Evolutionary conservation across 192 early-diverging fungal species (phyloP), one percentile per base, ranked within the genome.

Genomic region (Podila epigama): DNA sequence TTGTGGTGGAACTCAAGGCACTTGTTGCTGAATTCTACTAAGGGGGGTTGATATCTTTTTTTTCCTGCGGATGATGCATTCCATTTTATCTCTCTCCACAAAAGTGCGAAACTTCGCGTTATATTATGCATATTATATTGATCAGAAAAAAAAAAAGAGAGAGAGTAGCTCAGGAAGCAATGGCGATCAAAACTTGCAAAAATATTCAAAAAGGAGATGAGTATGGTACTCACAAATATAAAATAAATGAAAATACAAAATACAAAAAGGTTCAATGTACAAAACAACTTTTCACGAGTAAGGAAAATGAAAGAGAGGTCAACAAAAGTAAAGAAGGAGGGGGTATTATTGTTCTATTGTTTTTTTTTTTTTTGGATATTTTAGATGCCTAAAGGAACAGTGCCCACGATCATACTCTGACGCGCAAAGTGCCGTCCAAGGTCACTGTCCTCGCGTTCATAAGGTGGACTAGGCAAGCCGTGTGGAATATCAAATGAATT

Each of bases 1-100:
- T 88, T 72, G 89, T 91, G 8, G 70, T 81, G 15, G 78, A 83
- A 12, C 85, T 98, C 62, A 84, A 84, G 65, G 25, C 75, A 29
- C 57, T 83, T 15, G 68, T 88, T 51, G 58, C 72, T n/a, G 53
- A 70, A 29, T 52, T 82, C 11, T 86, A 82, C 50, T 39, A 59
- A 9, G 11, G 34, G 31, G 29, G 11, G 25, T n/a, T n/a, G 22
- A 44, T 10, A 16, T 10, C 41, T 15, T 44, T 22, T 48, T 48
- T 3, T 5, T 48, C 7, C 25, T n/a, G n/a, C n/a, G n/a, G n/a
- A n/a, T n/a, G n/a, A n/a, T n/a, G n/a, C n/a, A n/a, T n/a, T n/a
- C n/a, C n/a, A n/a, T n/a, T n/a, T n/a, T n/a, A n/a, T n/a, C n/a
- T n/a, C n/a, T n/a, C n/a, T n/a, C n/a, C n/a, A n/a, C n/a, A n/a